Base-by-base conservation (phyloP, 495 filamentous ascomycete species). In the Xylaria palmicola region DNA sequence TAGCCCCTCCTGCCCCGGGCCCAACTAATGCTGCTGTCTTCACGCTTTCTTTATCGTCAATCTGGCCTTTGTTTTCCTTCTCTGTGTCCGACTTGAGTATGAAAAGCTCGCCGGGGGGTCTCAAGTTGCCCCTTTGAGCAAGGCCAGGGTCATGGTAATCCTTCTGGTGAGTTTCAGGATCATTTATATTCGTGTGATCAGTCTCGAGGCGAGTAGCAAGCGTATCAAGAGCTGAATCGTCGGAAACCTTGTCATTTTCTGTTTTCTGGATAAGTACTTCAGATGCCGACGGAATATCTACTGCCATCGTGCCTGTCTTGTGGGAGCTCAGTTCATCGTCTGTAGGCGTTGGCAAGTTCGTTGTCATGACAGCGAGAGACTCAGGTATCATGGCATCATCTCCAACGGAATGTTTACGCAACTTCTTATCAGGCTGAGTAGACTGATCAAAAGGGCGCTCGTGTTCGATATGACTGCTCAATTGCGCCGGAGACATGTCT, bases 371-470 rank as follows among this genome's bases (percentile, higher is more conserved):
- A 9, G 56, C 54, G 56, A 56, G 54, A 13, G 63, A 48, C 10
- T 59, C 36, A 3, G 62, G 37, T 8, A 69, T 41, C 30, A 62
- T 57, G 4, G 62, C n/a, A 29, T 62, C 65, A 26, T 67, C 62
- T 24, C 63, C 65, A 26, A 56, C 58, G 22, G 74, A 56, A 61
- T 60, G 61, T 22, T 69, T 75, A 60, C 72, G 74, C 48, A 55
- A 54, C 65, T 72, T 74, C 60, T 78, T 78, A 52, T 68, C 71
- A 10, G 65, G 65, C 29, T 69, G 64, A 8, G 56, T 62, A 4
- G 71, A 66, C 39, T 74, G 63, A 45, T 74, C 77, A 34, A 75
- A 77, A 2, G 72, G 73, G 39, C 69, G 69, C 3, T 77, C 75
- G 50, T 78, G 77, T 55, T 67, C 63, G 9, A 77, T 60, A 60